These are phyloP conservation scores for Phytophthora fragariaefolia DNA, from an alignment of 352 stramenopile species.

Conservation along the genomic window DNA sequence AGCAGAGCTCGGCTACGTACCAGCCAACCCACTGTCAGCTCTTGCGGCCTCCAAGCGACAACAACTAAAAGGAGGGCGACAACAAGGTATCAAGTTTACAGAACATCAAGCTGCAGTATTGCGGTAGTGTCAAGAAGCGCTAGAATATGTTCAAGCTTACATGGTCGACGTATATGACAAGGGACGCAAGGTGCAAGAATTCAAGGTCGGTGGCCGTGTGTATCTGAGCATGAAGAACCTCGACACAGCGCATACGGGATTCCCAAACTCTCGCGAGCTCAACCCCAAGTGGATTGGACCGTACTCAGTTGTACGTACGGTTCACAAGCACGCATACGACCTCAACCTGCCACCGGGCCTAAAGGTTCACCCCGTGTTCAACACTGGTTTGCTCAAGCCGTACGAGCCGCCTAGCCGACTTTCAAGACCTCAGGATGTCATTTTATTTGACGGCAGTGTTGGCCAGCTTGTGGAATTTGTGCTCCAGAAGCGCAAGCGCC, in stretches of 20 bases:
- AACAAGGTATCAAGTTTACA: not conserved
- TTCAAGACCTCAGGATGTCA: constrained; percentile 8
- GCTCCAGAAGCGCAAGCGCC: not conserved
- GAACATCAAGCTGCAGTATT: constrained; percentile 11
- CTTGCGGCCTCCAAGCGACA: not conserved
- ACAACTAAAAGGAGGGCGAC: not conserved
- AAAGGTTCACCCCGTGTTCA: constrained; percentile 24
- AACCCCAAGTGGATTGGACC: constrained; percentile 22
- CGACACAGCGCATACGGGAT: constrained; percentile 14
- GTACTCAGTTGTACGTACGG: constrained; percentile 25
- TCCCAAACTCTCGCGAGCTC: constrained; percentile 23
- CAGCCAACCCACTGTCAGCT: not conserved
- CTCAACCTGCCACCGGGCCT: constrained; percentile 15
- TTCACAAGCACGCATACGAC: constrained; percentile 26
- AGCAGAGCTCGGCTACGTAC: constrained; percentile 7
- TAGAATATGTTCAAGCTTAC: constrained; percentile 14
- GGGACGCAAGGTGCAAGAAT: constrained; percentile 15
- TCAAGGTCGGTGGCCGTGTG: constrained; percentile 12
- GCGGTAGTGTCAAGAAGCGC: constrained; percentile 8
- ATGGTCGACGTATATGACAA: constrained; percentile 25
- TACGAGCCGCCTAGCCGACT: constrained; percentile 2
- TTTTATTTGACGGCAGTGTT: constrained; percentile 8
- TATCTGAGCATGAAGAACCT: constrained; percentile 28
- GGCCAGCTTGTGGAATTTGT: constrained; percentile 16
- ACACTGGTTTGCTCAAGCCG: constrained; percentile 13